phyloP scores from a whole-genome alignment of 768 basidiomycete genomes.

The Macrolepiota dolichaula region DNA sequence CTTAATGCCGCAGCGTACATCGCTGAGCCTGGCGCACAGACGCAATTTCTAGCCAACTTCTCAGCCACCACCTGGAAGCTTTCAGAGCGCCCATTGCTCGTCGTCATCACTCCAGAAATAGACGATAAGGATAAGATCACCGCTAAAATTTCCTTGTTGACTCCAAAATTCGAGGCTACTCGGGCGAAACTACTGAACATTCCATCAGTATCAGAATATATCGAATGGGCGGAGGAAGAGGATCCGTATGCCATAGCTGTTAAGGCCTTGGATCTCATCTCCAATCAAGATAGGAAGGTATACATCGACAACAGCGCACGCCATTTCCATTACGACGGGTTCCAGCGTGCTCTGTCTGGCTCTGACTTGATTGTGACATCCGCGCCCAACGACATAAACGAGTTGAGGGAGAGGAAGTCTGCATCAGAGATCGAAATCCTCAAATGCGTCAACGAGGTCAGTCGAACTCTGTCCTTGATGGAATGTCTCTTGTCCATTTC shows the following conservation, averaged over 20 bases:
- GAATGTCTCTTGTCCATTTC: neutral
- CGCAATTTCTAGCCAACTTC: slow-evolving; percentile 72
- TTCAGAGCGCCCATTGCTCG: slow-evolving; percentile 75
- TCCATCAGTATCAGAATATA: slow-evolving; percentile 41
- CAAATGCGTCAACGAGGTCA: slow-evolving; percentile 77
- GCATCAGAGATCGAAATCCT: slow-evolving; percentile 65
- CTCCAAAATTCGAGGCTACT: slow-evolving; percentile 73
- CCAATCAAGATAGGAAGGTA: slow-evolving; percentile 30
- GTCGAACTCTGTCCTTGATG: neutral
- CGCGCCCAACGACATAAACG: slow-evolving; percentile 52
- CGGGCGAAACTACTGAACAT: slow-evolving; percentile 62
- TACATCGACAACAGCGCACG: slow-evolving; percentile 61
- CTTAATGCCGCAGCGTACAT: slow-evolving; percentile 68
- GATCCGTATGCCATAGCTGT: slow-evolving; percentile 58
- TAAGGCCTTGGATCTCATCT: slow-evolving; percentile 20
- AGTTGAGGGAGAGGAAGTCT: slow-evolving; percentile 74
- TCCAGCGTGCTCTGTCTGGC: slow-evolving; percentile 40
- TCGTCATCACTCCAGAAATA: slow-evolving; percentile 51
- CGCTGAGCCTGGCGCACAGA: slow-evolving; percentile 74
- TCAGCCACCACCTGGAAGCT: slow-evolving; percentile 60
- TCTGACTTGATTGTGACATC: slow-evolving; percentile 32
- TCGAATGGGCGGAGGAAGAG: slow-evolving; percentile 66
- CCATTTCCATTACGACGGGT: slow-evolving; percentile 63
- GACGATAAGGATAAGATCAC: slow-evolving; percentile 17
- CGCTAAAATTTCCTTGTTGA: slow-evolving; percentile 57